Conservation (phyloP, 768 basidiomycete species). For the Leccinellum rugosiceps region DNA sequence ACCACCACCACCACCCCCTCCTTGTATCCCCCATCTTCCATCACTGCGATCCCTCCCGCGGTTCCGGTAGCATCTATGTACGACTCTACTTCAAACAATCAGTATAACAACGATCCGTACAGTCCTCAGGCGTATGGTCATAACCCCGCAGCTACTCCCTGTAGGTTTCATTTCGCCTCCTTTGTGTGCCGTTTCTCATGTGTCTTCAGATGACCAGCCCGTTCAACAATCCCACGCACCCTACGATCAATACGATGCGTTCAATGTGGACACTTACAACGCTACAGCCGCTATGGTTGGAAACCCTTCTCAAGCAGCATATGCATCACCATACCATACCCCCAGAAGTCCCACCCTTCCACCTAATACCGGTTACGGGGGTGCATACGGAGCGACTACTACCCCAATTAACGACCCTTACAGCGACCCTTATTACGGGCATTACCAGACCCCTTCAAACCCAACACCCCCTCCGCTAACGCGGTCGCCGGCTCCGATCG, state of each 20-base stretch:
- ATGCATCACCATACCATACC: constrained; percentile 12
- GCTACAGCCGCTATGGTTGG: constrained; percentile 17
- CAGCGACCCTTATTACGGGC: constrained; percentile 28
- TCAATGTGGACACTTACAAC: constrained; percentile 43
- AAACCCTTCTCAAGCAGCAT: constrained; percentile 13
- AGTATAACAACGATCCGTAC: constrained; percentile 29
- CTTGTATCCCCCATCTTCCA: constrained; percentile 32
- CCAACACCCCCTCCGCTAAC: constrained; percentile 31
- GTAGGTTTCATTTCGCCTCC: constrained; percentile 36
- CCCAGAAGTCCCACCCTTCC: constrained; percentile 17
- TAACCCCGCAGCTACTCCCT: constrained; percentile 47
- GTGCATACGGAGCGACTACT: constrained; percentile 50
- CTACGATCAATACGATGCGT: constrained; percentile 49
- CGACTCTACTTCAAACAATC: constrained; percentile 17
- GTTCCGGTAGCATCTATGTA: constrained; percentile 14
- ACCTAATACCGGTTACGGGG: constrained; percentile 55
- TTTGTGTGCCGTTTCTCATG: neutral
- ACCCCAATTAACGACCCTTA: constrained; percentile 34
- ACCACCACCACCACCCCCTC: constrained; percentile 42
- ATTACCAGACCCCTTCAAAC: constrained; percentile 16
- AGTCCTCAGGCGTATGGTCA: constrained; percentile 48
- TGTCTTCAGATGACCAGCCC: constrained; percentile 48
- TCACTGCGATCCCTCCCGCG: constrained; percentile 17
- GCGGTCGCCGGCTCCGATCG: constrained; percentile 38
- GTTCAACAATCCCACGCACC: constrained; percentile 49